A percentile compares a stretch with the other conserved stretches of the same genome.
These are phyloP conservation scores for Priceomyces medius DNA, from an alignment of 805 yeast species.

Conservation along the genomic window DNA sequence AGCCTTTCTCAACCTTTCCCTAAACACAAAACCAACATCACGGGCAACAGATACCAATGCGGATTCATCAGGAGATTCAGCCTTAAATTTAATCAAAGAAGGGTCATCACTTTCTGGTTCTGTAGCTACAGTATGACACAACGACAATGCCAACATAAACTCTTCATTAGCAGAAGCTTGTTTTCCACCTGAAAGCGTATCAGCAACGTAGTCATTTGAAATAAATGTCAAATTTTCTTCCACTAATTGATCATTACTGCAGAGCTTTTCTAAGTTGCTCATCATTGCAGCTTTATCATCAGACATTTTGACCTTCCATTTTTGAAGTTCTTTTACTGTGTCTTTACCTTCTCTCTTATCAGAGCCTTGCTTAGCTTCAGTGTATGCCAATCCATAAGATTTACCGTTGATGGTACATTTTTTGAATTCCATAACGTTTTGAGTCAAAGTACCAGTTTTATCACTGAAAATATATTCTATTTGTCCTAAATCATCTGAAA, in stretches of 20 bases:
- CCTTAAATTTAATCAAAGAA: constrained; percentile 53
- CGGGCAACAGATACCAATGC: constrained; percentile 77
- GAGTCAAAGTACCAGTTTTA: constrained; percentile 82
- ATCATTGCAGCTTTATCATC: constrained; percentile 50
- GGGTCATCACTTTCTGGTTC: constrained; percentile 45
- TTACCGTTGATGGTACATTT: constrained; percentile 70
- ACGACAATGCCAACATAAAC: constrained; percentile 64
- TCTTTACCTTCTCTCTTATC: constrained; percentile 65
- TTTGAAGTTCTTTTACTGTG: constrained; percentile 47
- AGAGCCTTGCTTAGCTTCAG: constrained; percentile 74
- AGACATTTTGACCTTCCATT: constrained; percentile 40
- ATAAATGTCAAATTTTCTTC: constrained; percentile 59
- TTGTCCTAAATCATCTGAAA: constrained; percentile 82
- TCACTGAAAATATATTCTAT: constrained; percentile 80
- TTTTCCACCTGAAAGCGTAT: constrained; percentile 38
- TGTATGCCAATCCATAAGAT: constrained; percentile 71
- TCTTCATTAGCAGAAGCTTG: constrained; percentile 52
- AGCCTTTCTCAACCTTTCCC: constrained; percentile 51
- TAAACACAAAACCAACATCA: constrained; percentile 66
- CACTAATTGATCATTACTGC: constrained; percentile 47
- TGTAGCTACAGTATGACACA: constrained; percentile 75
- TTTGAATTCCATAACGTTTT: constrained; percentile 79
- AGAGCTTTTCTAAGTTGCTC: constrained; percentile 29
- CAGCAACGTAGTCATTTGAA: constrained; percentile 58
- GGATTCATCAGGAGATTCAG: constrained; percentile 83